Conservation (phyloP, 75 land plant genomes). For the Adiantum capillusveneris region DNA sequence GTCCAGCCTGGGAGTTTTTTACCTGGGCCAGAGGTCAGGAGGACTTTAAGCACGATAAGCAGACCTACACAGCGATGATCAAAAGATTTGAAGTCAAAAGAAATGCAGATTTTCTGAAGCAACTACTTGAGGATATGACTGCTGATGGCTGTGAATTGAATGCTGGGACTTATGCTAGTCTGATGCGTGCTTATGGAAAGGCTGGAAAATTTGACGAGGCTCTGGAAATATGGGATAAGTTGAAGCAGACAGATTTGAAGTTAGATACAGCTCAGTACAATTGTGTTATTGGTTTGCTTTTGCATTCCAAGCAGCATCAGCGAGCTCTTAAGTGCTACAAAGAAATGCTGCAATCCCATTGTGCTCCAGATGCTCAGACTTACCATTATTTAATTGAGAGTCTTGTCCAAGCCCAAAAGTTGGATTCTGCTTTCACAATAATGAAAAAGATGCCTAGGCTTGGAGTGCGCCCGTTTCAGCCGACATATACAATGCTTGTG, state of each 20-base stretch:
- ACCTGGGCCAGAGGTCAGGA: neutral
- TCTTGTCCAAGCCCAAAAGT: neutral
- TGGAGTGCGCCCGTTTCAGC: neutral
- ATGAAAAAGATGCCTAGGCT: constrained; percentile 4
- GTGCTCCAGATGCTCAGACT: neutral
- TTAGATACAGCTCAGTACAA: neutral
- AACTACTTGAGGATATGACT: neutral
- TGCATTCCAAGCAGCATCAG: neutral
- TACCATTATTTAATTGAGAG: constrained; percentile 3
- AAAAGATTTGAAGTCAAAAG: neutral
- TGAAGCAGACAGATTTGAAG: neutral
- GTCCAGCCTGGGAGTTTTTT: neutral
- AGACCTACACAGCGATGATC: constrained; percentile 1
- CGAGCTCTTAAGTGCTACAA: neutral
- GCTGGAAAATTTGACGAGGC: constrained; percentile 5
- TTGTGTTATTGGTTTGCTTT: neutral
- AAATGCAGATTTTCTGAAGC: neutral
- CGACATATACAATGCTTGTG: neutral
- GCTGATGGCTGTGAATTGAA: neutral
- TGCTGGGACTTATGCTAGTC: neutral
- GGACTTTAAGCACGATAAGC: neutral
- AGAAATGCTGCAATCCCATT: constrained; percentile 1
- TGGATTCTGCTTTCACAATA: constrained; percentile 1
- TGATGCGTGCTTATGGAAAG: constrained; percentile 2
- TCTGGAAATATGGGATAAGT: neutral